Base-by-base conservation (phyloP, 2,329 filamentous ascomycete species). In the Pseudogymnoascus sp. region DNA sequence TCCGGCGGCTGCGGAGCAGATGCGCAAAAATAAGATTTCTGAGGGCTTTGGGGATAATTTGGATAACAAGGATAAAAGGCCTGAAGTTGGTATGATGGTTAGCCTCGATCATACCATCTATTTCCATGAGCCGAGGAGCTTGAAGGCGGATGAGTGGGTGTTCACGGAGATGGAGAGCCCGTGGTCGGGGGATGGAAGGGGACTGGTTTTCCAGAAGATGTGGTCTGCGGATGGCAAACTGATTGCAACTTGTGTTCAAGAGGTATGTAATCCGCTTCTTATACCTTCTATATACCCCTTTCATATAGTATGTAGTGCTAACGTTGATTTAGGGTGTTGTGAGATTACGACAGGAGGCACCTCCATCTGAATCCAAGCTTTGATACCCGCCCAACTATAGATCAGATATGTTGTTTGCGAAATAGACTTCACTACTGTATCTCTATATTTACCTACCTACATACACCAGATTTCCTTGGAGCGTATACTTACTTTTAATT, bases 1-100 rank as follows among this genome's bases (percentile, higher is more conserved):
- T 11, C 60, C 59, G 2, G 79, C 83, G 37, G 78, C 86, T n/a
- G 78, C 81, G n/a, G 71, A 74, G 12, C 74, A 83, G 64, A 72
- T 82, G 12, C 74, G 75, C 58, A 76, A 76, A 29, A 62, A 77
- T 43, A 72, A 74, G 65, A 65, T 64, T 43, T 55, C 60, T 64
- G 69, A 72, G 59, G 67, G 69, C 3, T 68, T 67, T 65, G 74
- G 77, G 61, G 74, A 80, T 41, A 74, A 78, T 33, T 69, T 82
- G 61, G 79, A 82, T 64, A 80, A 81, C 43, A 79, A 79, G 72
- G 74, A 75, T 62, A 75, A 73, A 2, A 76, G 80, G 43, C 85
- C 85, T 3, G 78, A 82, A 70, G 77, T 93, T 59, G 89, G 89
- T n/a, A 94, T 94, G 90, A 86, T 92, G 82, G 90, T 94, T 60